Conservation (phyloP, 2,329 filamentous ascomycete genomes). For the Hymenotorrendiella dingleyae region DNA sequence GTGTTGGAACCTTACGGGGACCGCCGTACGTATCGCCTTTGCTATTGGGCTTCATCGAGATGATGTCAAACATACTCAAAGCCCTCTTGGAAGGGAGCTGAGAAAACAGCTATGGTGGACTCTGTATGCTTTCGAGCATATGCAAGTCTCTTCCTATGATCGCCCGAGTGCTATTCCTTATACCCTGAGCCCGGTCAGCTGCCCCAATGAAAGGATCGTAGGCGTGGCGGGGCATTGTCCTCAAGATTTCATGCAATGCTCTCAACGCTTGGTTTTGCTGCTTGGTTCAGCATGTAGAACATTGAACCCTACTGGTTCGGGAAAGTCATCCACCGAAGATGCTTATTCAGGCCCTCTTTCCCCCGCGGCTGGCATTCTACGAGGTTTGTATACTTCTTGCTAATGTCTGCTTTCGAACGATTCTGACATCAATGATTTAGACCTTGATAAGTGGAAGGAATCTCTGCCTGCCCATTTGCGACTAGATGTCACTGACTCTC, state of each 20-base stretch:
- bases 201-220: slow-evolving; percentile 33
- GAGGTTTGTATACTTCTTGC: slow-evolving; percentile 12
- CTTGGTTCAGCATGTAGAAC: slow-evolving; percentile 35
- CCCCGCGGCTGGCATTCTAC: slow-evolving; percentile 33
- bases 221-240: slow-evolving; percentile 23
- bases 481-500: slow-evolving; percentile 27
- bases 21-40: slow-evolving; percentile 37
- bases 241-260: slow-evolving; percentile 35
- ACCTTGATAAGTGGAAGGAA: slow-evolving; percentile 35
- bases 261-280: slow-evolving; percentile 31
- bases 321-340: slow-evolving; percentile 25
- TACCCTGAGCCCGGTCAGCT: slow-evolving; percentile 30
- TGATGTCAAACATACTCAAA: slow-evolving; percentile 31
- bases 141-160: slow-evolving; percentile 39
- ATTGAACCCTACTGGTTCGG: slow-evolving; percentile 25
- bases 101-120: slow-evolving; percentile 33
- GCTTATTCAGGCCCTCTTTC: slow-evolving; percentile 34
- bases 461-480: slow-evolving; percentile 34
- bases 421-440: slow-evolving; percentile 9
- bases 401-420: not conserved
- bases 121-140: slow-evolving; percentile 32
- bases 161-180: slow-evolving; percentile 39
- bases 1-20: slow-evolving; percentile 39
- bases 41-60: slow-evolving; percentile 40
- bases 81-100: slow-evolving; percentile 30